These are phyloP conservation scores for Penicillium simplicissimum DNA, from an alignment of 495 filamentous ascomycete species.

Conservation along the genomic window DNA sequence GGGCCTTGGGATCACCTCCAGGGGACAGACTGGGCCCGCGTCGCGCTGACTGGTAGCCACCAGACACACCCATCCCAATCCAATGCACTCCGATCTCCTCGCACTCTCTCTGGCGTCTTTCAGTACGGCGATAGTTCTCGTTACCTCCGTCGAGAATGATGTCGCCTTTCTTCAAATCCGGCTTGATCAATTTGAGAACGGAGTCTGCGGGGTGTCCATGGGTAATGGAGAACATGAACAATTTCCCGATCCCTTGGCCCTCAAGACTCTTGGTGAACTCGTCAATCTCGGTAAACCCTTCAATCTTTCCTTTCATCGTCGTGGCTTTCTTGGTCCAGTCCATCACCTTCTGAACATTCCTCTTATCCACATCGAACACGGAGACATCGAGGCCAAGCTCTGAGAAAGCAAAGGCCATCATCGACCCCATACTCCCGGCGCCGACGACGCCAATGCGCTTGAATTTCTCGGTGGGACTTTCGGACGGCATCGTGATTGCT, in stretches of 20 bases:
- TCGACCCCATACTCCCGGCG: conserved; percentile 65
- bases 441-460: conserved; percentile 62
- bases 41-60: conserved; percentile 69
- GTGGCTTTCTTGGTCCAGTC: conserved; percentile 23
- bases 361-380: conserved; percentile 55
- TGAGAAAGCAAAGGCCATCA: conserved; percentile 65
- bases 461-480: conserved; percentile 29
- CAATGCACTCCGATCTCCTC: conserved; percentile 57
- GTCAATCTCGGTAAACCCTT: conserved; percentile 39
- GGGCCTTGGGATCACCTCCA: conserved; percentile 57
- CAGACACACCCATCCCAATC: conserved; percentile 69
- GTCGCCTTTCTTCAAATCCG: conserved; percentile 59
- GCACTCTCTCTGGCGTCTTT: conserved; percentile 61
- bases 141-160: conserved; percentile 74
- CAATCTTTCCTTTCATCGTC: conserved; percentile 33
- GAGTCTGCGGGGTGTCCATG: conserved; percentile 69
- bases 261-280: conserved; percentile 44
- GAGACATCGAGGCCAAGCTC: conserved; percentile 62
- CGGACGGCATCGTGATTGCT: conserved; percentile 24
- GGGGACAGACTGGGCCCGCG: conserved; percentile 66
- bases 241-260: conserved; percentile 34
- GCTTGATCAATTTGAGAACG: conserved; percentile 59
- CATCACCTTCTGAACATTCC: conserved; percentile 48
- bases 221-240: conserved; percentile 68
- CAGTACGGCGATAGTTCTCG: conserved; percentile 68